These are phyloP conservation scores for Discostella stelligeroides DNA, from an alignment of 108 stramenopile species.

Conservation along the genomic window DNA sequence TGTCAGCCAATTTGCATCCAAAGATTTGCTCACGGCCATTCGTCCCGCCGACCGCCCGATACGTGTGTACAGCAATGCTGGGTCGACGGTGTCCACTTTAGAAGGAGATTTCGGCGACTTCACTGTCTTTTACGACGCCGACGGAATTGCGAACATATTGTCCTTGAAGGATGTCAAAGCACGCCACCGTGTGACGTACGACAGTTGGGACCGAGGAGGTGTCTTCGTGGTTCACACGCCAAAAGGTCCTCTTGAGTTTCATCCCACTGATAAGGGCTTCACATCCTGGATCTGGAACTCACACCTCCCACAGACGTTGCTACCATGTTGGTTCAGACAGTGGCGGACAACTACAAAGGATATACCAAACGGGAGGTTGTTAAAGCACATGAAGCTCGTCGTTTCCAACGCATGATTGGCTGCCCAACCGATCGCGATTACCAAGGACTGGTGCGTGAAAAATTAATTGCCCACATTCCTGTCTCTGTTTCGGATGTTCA, in stretches of 20 bases:
- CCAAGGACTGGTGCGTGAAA: too few relatives aligned
- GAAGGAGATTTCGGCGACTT: slow-evolving; percentile 39
- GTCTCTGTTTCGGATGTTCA: slow-evolving; percentile 31
- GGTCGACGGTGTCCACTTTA: slow-evolving; percentile 18
- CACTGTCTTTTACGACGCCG: slow-evolving; percentile 24
- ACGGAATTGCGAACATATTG: slow-evolving; percentile 48
- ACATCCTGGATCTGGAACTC: too few relatives aligned
- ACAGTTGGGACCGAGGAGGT: slow-evolving; percentile 11
- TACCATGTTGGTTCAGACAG: too few relatives aligned
- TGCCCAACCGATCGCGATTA: slow-evolving; percentile 7
- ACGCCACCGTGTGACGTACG: slow-evolving; percentile 18
- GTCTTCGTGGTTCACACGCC: slow-evolving; percentile 14
- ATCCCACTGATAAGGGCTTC: too few relatives aligned
- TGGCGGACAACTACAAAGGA: too few relatives aligned
- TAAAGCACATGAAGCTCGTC: too few relatives aligned
- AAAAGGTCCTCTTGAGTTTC: too few relatives aligned
- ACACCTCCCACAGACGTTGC: too few relatives aligned
- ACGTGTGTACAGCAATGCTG: slow-evolving; percentile 35
- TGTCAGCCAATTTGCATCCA: slow-evolving; percentile 33
- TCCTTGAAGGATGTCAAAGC: slow-evolving; percentile 2
- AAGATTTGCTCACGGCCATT: slow-evolving; percentile 38
- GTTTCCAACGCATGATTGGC: too few relatives aligned
- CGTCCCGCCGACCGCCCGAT: slow-evolving; percentile 7
- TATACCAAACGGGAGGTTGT: slow-evolving; percentile 4
- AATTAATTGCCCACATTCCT: slow-evolving; percentile 38